A percentile compares a stretch with the other conserved stretches of the same genome.
Evolutionary conservation across 2,329 filamentous ascomycete genomes (phyloP).

Genomic region (Aspergillus fijiensis): DNA sequence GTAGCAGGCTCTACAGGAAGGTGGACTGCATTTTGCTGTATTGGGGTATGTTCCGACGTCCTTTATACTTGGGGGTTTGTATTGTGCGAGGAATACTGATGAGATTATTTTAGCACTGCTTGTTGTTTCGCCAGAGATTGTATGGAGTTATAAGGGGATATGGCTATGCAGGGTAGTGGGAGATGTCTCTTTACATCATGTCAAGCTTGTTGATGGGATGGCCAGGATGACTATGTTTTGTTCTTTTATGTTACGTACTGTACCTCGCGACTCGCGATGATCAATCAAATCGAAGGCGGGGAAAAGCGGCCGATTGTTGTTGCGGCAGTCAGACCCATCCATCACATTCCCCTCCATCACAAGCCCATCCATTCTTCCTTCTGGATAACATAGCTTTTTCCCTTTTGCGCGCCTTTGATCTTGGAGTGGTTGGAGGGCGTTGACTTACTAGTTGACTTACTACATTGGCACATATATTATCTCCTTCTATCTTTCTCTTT

Average conservation of each 20-base stretch:
- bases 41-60: background rate
- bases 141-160: background rate
- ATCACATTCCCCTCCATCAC: slow-evolving; percentile 3
- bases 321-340: slow-evolving; percentile 19
- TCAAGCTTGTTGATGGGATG: too few species aligned
- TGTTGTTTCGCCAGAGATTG: background rate
- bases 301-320: slow-evolving; percentile 23
- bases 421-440: background rate
- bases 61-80: background rate
- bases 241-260: background rate
- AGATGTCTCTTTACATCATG: too few species aligned
- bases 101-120: background rate
- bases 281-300: slow-evolving; percentile 7
- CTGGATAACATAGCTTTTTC: background rate
- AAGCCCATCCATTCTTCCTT: background rate
- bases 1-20: background rate
- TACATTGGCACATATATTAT: background rate
- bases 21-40: background rate
- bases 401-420: background rate
- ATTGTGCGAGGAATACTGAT: background rate
- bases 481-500: background rate
- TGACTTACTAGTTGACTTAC: background rate
- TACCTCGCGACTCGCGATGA: background rate
- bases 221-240: too few species aligned
- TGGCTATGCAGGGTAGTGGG: too few species aligned